phyloP scores from a whole-genome alignment of 208 protist genomes.

The Leishmania tropica region DNA sequence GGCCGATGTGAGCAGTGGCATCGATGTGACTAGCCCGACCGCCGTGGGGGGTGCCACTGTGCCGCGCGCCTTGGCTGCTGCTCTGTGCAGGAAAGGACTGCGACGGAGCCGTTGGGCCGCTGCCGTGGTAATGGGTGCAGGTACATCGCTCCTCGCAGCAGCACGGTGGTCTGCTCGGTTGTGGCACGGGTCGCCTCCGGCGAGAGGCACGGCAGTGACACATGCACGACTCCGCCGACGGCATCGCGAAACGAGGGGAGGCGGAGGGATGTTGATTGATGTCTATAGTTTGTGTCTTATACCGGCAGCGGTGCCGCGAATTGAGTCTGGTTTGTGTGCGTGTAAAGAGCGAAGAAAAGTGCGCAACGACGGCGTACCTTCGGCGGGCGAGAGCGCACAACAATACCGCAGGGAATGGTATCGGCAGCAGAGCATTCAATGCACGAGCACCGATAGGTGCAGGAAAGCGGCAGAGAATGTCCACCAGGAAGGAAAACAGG shows the following conservation, averaged over 20 bases:
- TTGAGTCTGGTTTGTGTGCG: background rate
- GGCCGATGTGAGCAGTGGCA: background rate
- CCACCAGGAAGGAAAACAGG: background rate
- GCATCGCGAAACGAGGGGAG: constrained; percentile 9
- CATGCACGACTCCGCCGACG: background rate
- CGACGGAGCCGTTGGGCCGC: background rate
- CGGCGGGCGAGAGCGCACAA: background rate
- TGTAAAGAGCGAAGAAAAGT: background rate
- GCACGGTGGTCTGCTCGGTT: constrained; percentile 37
- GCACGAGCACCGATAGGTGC: background rate
- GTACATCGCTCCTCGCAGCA: constrained; percentile 62
- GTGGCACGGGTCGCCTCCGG: background rate
- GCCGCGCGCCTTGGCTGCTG: constrained; percentile 1
- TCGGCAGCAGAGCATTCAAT: background rate
- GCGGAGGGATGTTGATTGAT: background rate
- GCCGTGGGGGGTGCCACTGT: background rate
- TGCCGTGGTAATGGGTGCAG: constrained; percentile 25
- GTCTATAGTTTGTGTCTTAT: background rate
- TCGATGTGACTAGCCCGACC: background rate
- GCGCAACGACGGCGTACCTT: background rate
- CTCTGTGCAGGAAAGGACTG: background rate
- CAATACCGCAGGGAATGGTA: background rate
- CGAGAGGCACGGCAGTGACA: constrained; percentile 5
- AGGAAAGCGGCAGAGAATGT: background rate
- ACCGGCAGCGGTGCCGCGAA: background rate